Evolutionary conservation across 768 basidiomycete species (phyloP).

Genomic region (Gautieria morchelliformis): DNA sequence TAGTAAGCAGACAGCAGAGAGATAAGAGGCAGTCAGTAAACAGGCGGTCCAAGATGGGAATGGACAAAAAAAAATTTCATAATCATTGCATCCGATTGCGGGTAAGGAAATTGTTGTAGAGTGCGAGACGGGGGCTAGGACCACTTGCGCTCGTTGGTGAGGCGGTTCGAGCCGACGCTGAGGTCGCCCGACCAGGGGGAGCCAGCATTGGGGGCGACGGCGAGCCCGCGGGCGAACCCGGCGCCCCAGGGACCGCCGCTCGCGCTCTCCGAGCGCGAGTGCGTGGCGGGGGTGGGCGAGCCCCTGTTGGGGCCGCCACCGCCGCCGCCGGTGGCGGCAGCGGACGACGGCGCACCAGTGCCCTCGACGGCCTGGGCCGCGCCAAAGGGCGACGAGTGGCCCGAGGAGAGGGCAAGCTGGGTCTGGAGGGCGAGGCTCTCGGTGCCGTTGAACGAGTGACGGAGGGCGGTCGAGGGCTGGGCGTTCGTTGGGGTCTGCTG

Average conservation of each 20-base stretch:
- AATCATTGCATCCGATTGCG: slow-evolving; percentile 3
- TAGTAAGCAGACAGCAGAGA: not conserved
- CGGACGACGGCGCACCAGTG: not conserved
- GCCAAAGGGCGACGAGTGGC: not conserved
- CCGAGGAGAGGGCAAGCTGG: not conserved
- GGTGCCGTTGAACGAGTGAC: slow-evolving; percentile 70
- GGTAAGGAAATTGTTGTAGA: not conserved
- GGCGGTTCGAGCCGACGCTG: not conserved
- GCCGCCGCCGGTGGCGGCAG: too few species aligned
- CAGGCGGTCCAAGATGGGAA: not conserved
- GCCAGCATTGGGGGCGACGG: not conserved
- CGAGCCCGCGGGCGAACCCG: not conserved
- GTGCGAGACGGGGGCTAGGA: not conserved
- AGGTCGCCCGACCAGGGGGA: slow-evolving; percentile 4
- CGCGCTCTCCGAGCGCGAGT: not conserved
- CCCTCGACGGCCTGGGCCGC: not conserved
- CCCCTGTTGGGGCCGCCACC: not conserved
- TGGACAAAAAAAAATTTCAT: not conserved
- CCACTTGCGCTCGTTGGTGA: not conserved
- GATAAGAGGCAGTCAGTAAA: not conserved
- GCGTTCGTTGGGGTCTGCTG: slow-evolving; percentile 3
- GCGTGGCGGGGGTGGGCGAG: not conserved
- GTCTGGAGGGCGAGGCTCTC: slow-evolving; percentile 25
- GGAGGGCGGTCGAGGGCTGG: slow-evolving; percentile 35
- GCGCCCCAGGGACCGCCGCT: not conserved